Percentiles rank a stretch among this genome's conserved stretches.
phyloP scores from a whole-genome alignment of 1,284 basidiomycete genomes.

The Ustanciosporium gigantosporum region DNA sequence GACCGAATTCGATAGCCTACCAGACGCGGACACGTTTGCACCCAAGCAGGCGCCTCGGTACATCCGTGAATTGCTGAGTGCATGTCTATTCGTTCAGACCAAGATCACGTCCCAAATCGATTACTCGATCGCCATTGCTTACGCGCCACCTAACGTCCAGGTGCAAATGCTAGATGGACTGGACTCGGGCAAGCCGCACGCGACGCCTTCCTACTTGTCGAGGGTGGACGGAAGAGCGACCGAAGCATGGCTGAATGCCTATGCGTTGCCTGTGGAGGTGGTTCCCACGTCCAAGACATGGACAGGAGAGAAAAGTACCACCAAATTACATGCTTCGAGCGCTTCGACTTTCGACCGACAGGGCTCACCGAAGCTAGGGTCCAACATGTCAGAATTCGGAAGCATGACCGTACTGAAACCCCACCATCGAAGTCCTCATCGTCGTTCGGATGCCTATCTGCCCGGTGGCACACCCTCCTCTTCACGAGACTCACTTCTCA shows the following conservation, averaged over 20 bases:
- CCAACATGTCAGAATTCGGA: too few relatives aligned
- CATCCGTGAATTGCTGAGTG: conserved; percentile 25
- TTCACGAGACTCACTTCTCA: background rate
- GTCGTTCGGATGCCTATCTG: background rate
- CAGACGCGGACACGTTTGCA: conserved; percentile 10
- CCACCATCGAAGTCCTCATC: background rate
- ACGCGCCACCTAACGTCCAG: conserved; percentile 27
- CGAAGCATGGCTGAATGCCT: conserved; percentile 31
- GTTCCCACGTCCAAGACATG: conserved; percentile 29
- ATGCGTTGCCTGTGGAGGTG: conserved; percentile 13
- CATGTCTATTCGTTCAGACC: conserved; percentile 17
- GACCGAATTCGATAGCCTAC: background rate
- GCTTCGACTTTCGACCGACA: background rate
- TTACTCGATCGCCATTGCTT: conserved; percentile 23
- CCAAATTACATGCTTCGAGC: conserved; percentile 3
- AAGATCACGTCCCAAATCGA: conserved; percentile 1
- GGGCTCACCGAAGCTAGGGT: background rate
- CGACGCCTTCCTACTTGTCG: conserved; percentile 18
- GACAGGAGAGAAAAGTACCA: conserved; percentile 27
- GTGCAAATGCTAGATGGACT: conserved; percentile 11
- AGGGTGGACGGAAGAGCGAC: conserved; percentile 27
- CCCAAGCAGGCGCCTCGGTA: conserved; percentile 17
- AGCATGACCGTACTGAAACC: background rate
- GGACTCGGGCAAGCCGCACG: too few relatives aligned
- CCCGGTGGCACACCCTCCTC: too few relatives aligned